These are phyloP conservation scores for Camellia lanceoleosa DNA, from an alignment of 148 eudicot genomes.

Conservation along the genomic window DNA sequence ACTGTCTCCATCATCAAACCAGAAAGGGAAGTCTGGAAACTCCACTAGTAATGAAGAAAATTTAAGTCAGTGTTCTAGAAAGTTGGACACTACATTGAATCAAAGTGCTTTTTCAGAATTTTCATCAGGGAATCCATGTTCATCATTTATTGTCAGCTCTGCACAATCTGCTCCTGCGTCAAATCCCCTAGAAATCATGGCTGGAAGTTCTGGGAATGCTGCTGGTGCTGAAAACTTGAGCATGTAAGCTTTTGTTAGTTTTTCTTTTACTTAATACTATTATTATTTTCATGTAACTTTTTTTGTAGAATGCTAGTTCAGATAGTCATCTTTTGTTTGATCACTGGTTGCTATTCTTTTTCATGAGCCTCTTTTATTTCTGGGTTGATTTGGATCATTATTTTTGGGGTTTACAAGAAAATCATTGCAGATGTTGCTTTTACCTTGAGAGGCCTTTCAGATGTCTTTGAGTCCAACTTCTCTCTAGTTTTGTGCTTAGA, in stretches of 20 bases:
- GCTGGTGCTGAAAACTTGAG: constrained; percentile 47
- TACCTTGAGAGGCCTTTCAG: not conserved
- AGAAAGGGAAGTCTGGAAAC: constrained; percentile 18
- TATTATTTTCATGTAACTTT: not conserved
- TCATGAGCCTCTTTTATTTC: not conserved
- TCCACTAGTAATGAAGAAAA: constrained; percentile 61
- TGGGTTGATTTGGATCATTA: not conserved
- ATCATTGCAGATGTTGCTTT: too few relatives aligned
- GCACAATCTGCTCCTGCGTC: constrained; percentile 34
- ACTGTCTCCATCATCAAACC: constrained; percentile 29
- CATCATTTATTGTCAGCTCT: constrained; percentile 39
- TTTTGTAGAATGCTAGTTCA: not conserved
- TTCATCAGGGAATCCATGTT: constrained; percentile 23
- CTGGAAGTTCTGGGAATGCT: constrained; percentile 46
- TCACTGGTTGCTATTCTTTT: not conserved
- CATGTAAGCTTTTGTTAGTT: constrained; percentile 50
- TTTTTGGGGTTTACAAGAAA: not conserved
- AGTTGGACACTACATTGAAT: constrained; percentile 31
- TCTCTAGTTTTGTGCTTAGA: too few relatives aligned
- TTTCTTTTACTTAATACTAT: not conserved
- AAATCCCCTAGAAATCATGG: constrained; percentile 26
- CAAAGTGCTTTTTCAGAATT: constrained; percentile 28
- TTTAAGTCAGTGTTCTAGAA: constrained; percentile 25
- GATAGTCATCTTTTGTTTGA: not conserved
- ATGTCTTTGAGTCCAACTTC: not conserved